These are phyloP conservation scores for Pichia sp. DNA, from an alignment of 1,139 yeast genomes.

Conservation along the genomic window DNA sequence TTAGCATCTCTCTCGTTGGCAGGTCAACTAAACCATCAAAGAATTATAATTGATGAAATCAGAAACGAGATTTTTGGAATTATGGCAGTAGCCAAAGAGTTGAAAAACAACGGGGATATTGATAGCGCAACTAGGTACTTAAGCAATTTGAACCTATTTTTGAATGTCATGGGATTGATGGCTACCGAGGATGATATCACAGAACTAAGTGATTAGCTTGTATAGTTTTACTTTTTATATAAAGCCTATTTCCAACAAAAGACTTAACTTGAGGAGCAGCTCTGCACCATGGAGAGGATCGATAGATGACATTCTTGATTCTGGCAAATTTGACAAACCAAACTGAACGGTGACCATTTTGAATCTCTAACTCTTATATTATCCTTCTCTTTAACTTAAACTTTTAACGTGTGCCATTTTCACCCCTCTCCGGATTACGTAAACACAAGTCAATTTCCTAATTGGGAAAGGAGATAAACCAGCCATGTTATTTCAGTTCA, in stretches of 20 bases:
- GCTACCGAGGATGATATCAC: conserved; percentile 69
- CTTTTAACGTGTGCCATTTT: too few relatives aligned
- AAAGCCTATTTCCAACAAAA: background rate
- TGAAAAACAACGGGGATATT: conserved; percentile 49
- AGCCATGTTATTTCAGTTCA: background rate
- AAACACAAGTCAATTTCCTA: background rate
- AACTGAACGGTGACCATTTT: too few relatives aligned
- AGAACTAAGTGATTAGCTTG: conserved; percentile 35
- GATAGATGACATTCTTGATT: too few relatives aligned
- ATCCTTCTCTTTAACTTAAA: too few relatives aligned
- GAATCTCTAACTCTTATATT: too few relatives aligned
- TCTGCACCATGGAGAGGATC: too few relatives aligned
- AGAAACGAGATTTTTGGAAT: conserved; percentile 91
- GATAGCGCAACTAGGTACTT: conserved; percentile 62
- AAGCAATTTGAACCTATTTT: conserved; percentile 82
- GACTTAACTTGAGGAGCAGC: too few relatives aligned
- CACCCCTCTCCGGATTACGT: too few relatives aligned
- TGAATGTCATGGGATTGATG: conserved; percentile 94
- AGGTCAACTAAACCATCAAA: conserved; percentile 88
- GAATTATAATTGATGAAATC: conserved; percentile 91
- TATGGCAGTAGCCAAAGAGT: conserved; percentile 74
- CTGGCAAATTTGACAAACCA: too few relatives aligned
- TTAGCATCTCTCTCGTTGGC: conserved; percentile 91
- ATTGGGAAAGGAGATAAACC: background rate
- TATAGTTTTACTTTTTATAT: background rate